Conservation (phyloP, 495 filamentous ascomycete species). For the Achaetomiella virescens region DNA sequence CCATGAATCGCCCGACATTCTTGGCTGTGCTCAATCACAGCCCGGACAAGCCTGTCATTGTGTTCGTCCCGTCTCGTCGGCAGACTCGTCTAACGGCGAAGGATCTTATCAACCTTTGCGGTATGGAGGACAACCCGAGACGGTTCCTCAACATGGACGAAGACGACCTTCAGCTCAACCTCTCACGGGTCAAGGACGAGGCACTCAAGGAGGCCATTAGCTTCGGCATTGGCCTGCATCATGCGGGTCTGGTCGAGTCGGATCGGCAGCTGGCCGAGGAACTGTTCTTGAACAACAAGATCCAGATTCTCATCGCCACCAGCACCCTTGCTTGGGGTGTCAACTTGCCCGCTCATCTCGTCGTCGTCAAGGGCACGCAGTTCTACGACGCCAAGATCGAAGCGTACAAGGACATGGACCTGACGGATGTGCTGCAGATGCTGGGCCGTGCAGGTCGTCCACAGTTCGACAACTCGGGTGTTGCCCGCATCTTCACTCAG, state of each 20-base stretch:
- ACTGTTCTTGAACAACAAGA: conserved; percentile 95
- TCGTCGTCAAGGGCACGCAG: conserved; percentile 97
- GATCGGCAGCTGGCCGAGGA: conserved; percentile 89
- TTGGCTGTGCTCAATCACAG: conserved; percentile 93
- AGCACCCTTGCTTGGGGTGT: conserved; percentile 98
- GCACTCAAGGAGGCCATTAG: conserved; percentile 83
- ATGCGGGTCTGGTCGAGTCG: conserved; percentile 92
- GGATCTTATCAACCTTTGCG: conserved; percentile 93
- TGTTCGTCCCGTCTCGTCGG: conserved; percentile 92
- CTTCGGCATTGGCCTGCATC: conserved; percentile 95
- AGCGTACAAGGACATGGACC: conserved; percentile 97
- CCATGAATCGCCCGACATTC: conserved; percentile 97
- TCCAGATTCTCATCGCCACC: conserved; percentile 94
- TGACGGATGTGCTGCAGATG: conserved; percentile 99
- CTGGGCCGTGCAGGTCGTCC: conserved; percentile 90
- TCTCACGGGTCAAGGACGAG: conserved; percentile 83
- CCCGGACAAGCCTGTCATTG: conserved; percentile 93
- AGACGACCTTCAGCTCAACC: conserved; percentile 80
- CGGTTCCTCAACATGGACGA: conserved; percentile 91
- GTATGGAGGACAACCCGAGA: conserved; percentile 95
- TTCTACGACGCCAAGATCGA: conserved; percentile 98
- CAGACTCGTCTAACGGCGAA: conserved; percentile 93
- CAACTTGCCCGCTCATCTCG: conserved; percentile 93
- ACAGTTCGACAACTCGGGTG: conserved; percentile 92
- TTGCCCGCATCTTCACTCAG: conserved; percentile 94